phyloP scores from a whole-genome alignment of 495 filamentous ascomycete species.

The Ramalina peruviana region DNA sequence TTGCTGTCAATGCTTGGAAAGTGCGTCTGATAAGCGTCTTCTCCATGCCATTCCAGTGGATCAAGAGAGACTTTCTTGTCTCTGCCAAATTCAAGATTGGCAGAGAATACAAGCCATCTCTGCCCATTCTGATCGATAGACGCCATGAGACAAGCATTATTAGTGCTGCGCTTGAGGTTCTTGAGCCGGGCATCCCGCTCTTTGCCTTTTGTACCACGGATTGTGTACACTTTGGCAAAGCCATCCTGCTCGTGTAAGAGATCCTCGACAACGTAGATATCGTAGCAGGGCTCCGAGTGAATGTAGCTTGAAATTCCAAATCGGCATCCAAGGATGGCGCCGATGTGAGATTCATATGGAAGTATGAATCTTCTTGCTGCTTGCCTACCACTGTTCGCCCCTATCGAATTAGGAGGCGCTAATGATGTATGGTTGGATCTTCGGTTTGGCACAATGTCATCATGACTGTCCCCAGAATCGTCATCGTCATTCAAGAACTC shows the following conservation, averaged over 20 bases:
- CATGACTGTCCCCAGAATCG: not conserved
- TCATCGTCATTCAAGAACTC: not conserved
- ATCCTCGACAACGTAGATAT: not conserved
- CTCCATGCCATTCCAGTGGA: not conserved
- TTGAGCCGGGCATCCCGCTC: not conserved
- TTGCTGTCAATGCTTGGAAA: not conserved
- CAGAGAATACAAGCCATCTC: not conserved
- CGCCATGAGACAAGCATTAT: not conserved
- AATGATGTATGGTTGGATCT: too few relatives aligned
- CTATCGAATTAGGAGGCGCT: too few relatives aligned
- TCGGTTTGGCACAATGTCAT: too few relatives aligned
- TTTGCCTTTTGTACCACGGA: not conserved
- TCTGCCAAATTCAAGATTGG: not conserved
- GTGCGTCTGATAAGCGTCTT: not conserved
- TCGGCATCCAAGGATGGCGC: not conserved
- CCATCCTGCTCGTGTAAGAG: not conserved
- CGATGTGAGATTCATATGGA: not conserved
- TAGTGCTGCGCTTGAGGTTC: not conserved
- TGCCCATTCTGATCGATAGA: not conserved
- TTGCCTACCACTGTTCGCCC: not conserved
- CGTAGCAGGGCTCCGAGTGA: not conserved
- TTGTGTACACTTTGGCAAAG: not conserved
- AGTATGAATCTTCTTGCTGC: not conserved
- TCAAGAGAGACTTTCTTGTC: not conserved
- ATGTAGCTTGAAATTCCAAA: not conserved